These are phyloP conservation scores for Phtheirospermum japonicum DNA, from an alignment of 257 asterid genomes.

Conservation along the genomic window DNA sequence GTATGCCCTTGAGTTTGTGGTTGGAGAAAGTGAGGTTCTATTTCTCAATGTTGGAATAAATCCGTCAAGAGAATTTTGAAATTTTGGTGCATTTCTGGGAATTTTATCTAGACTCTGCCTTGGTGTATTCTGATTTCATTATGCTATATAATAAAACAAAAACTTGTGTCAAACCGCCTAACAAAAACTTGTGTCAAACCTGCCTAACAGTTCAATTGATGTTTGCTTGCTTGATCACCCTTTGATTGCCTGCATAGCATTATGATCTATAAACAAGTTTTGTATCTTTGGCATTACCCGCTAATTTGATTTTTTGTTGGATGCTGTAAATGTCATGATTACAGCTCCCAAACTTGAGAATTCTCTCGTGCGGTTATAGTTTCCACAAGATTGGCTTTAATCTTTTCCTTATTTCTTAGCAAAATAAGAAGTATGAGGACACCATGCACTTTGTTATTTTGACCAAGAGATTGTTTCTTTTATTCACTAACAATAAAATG, in stretches of 20 bases:
- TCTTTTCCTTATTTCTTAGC: constrained; percentile 9
- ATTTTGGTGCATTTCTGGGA: neutral
- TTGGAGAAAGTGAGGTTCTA: constrained; percentile 13
- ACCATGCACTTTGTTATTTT: constrained; percentile 12
- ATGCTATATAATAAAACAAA: neutral
- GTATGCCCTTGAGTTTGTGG: constrained; percentile 19
- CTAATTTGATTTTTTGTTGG: constrained; percentile 1
- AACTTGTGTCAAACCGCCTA: neutral
- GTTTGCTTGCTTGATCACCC: neutral
- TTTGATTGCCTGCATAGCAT: neutral
- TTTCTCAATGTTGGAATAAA: neutral
- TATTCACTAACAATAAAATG: constrained; percentile 12
- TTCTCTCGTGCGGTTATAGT: neutral
- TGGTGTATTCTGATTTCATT: neutral
- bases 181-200: neutral
- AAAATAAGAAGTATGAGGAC: constrained; percentile 17
- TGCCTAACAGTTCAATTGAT: neutral
- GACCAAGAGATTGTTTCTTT: constrained; percentile 10
- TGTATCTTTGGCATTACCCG: constrained; percentile 10
- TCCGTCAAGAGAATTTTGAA: neutral
- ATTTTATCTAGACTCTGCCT: neutral
- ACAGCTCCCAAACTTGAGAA: constrained; percentile 7
- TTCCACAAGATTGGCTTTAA: constrained; percentile 1
- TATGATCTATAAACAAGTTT: neutral
- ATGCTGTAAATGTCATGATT: constrained; percentile 2